Conservation (phyloP, 371 early-diverging fungal species). For the Mortierella sp. region DNA sequence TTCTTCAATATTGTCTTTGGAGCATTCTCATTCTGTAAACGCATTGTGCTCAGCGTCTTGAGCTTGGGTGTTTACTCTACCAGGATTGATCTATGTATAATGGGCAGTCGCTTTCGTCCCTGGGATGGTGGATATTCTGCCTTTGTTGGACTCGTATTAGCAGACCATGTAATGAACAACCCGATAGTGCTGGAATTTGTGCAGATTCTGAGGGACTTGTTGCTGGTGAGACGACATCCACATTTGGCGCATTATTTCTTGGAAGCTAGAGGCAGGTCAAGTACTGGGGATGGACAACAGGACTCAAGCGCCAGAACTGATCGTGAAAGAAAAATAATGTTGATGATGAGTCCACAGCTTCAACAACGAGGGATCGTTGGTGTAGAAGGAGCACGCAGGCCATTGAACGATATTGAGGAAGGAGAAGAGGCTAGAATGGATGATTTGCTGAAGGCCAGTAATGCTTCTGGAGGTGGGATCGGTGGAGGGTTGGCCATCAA, state of each 20-base stretch:
- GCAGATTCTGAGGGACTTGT: constrained; percentile 46
- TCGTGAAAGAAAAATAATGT: constrained; percentile 24
- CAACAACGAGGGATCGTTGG: not conserved
- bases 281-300: not conserved
- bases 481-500: constrained; percentile 12
- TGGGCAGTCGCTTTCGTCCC: constrained; percentile 54
- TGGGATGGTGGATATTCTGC: constrained; percentile 58
- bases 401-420: constrained; percentile 42
- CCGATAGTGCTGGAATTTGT: constrained; percentile 56
- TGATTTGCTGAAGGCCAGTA: constrained; percentile 32
- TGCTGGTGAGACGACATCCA: constrained; percentile 27
- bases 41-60: constrained; percentile 34
- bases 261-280: constrained; percentile 19
- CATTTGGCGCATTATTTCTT: constrained; percentile 31
- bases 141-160: constrained; percentile 52
- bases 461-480: constrained; percentile 3
- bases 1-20: constrained; percentile 58
- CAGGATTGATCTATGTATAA: constrained; percentile 49
- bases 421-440: constrained; percentile 52
- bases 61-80: constrained; percentile 45
- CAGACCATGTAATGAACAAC: constrained; percentile 51
- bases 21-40: constrained; percentile 48
- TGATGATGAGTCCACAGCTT: constrained; percentile 29
- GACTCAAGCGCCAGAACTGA: constrained; percentile 9
- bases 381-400: constrained; percentile 1